Evolutionary conservation across 306 rosid species (phyloP).

Genomic region (Psophocarpus tetragonolobus): DNA sequence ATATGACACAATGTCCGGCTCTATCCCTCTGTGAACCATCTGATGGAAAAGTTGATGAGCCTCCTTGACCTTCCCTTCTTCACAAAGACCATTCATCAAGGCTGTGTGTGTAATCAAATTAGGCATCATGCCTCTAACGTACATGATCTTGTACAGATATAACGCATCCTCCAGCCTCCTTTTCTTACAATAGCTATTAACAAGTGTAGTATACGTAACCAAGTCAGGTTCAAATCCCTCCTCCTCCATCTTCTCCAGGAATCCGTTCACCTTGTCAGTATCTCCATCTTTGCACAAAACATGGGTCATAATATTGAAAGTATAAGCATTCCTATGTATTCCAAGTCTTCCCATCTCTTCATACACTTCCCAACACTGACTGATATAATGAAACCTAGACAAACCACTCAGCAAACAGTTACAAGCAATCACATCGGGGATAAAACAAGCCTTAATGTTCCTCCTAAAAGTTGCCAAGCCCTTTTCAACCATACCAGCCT

Average conservation of each 20-base stretch:
- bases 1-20: slow-evolving; percentile 62
- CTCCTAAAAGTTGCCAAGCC: slow-evolving; percentile 64
- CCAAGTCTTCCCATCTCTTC: slow-evolving; percentile 88
- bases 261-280: slow-evolving; percentile 66
- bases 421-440: slow-evolving; percentile 72
- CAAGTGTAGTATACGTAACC: slow-evolving; percentile 75
- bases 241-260: slow-evolving; percentile 88
- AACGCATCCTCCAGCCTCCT: slow-evolving; percentile 78
- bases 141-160: slow-evolving; percentile 80
- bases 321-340: slow-evolving; percentile 68
- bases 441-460: slow-evolving; percentile 52
- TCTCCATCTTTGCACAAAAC: slow-evolving; percentile 71
- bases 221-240: slow-evolving; percentile 88
- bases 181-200: slow-evolving; percentile 74
- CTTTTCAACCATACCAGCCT: slow-evolving; percentile 62
- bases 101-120: slow-evolving; percentile 72
- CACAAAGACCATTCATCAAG: slow-evolving; percentile 87
- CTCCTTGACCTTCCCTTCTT: slow-evolving; percentile 63
- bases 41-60: slow-evolving; percentile 92
- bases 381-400: slow-evolving; percentile 50
- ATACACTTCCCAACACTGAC: slow-evolving; percentile 78
- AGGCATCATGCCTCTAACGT: slow-evolving; percentile 70
- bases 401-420: slow-evolving; percentile 69
- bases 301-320: slow-evolving; percentile 77
- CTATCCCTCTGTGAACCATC: slow-evolving; percentile 73